These are phyloP conservation scores for Morella rubra DNA, from an alignment of 306 rosid genomes.

Conservation along the genomic window DNA sequence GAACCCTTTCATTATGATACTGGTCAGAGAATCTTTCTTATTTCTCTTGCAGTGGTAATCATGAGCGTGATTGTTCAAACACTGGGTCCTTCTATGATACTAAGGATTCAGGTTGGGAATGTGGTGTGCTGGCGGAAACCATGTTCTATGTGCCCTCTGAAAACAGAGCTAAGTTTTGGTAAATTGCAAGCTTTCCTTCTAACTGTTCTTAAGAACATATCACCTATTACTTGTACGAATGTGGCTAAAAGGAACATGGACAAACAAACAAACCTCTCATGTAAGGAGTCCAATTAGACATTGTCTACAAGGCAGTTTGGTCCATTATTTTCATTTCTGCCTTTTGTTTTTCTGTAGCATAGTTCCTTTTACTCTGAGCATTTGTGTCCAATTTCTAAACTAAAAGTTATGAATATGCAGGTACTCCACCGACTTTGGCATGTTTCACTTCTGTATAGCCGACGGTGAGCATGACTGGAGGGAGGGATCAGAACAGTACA, in stretches of 20 bases:
- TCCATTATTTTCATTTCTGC: too few relatives aligned
- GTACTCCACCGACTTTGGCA: too few relatives aligned
- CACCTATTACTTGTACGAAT: not conserved
- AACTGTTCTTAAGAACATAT: constrained; percentile 14
- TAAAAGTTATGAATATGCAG: not conserved
- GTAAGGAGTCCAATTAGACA: too few relatives aligned
- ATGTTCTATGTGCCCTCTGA: constrained; percentile 91
- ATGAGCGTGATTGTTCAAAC: constrained; percentile 88
- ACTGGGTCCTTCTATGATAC: constrained; percentile 70
- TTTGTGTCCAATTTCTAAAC: constrained; percentile 3
- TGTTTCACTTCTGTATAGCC: too few relatives aligned
- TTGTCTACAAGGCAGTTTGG: too few relatives aligned
- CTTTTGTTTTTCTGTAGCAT: too few relatives aligned
- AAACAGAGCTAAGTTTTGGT: constrained; percentile 84
- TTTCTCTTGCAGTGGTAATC: constrained; percentile 70
- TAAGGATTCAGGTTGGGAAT: constrained; percentile 91
- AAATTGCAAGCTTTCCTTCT: constrained; percentile 18
- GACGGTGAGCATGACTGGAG: too few relatives aligned
- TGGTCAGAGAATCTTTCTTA: constrained; percentile 4
- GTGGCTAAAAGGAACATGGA: too few relatives aligned
- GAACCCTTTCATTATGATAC: constrained; percentile 42
- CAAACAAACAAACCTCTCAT: not conserved
- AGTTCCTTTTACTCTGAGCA: too few relatives aligned
- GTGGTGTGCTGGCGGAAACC: constrained; percentile 87
- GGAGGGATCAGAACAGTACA: too few relatives aligned